Percentiles rank a stretch among this genome's conserved stretches.
These are phyloP conservation scores for Ascochyta fabae DNA, from an alignment of 2,329 filamentous ascomycete genomes.

Conservation along the genomic window DNA sequence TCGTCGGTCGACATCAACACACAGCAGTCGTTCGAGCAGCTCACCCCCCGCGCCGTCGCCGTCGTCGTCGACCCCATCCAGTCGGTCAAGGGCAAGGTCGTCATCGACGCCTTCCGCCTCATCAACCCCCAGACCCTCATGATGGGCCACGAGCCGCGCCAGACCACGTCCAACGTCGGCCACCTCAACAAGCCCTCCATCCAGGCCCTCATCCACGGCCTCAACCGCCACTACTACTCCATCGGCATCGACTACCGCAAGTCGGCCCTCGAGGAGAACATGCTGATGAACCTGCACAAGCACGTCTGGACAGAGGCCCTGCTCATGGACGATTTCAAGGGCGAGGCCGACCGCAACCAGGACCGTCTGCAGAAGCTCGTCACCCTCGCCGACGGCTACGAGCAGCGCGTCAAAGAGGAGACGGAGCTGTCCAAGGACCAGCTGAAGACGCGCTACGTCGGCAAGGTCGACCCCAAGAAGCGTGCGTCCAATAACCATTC, in stretches of 20 bases:
- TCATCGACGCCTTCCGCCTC: constrained; percentile 97
- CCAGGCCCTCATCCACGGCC: constrained; percentile 95
- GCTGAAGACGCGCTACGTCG: constrained; percentile 97
- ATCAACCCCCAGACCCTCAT: constrained; percentile 98
- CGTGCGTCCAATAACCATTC: constrained; percentile 56
- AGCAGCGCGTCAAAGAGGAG: constrained; percentile 99
- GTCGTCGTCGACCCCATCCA: constrained; percentile 99
- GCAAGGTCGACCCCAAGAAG: constrained; percentile 99
- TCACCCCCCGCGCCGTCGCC: constrained; percentile 93
- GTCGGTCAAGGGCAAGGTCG: constrained; percentile 99
- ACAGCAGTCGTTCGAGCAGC: constrained; percentile 99
- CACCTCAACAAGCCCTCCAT: constrained; percentile 99
- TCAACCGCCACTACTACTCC: constrained; percentile 99
- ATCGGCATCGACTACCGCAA: constrained; percentile 99
- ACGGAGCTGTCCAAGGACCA: constrained; percentile 97
- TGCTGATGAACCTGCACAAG: constrained; percentile 99
- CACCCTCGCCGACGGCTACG: constrained; percentile 89
- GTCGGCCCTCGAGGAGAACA: constrained; percentile 96
- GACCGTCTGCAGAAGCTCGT: constrained; percentile 87
- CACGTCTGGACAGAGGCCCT: constrained; percentile 98
- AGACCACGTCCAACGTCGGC: constrained; percentile 96
- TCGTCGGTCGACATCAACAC: constrained; percentile 99
- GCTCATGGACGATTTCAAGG: constrained; percentile 93
- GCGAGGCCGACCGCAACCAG: constrained; percentile 83
- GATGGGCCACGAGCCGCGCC: constrained; percentile 95